Evolutionary conservation across 441 rosid genomes (phyloP).

Genomic region (Gossypium schwendimanii): DNA sequence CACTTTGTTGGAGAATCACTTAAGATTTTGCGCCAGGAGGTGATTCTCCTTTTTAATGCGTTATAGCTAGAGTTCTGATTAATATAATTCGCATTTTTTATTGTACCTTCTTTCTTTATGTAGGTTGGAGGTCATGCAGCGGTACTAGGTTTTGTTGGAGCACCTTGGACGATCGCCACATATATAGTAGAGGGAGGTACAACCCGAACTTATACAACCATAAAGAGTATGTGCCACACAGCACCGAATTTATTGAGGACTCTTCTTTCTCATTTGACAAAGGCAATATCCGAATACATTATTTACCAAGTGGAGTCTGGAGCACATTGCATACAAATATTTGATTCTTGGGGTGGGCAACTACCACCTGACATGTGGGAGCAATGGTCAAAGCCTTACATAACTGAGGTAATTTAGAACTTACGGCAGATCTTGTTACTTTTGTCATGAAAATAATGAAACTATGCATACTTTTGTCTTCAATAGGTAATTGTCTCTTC

Average conservation of each 20-base stretch:
- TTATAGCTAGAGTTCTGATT: conserved; percentile 4
- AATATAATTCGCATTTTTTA: neutral
- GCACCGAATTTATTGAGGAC: conserved; percentile 66
- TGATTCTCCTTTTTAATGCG: conserved; percentile 21
- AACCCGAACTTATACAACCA: conserved; percentile 72
- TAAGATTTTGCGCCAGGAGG: conserved; percentile 67
- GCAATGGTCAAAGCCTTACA: conserved; percentile 83
- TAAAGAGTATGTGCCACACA: conserved; percentile 82
- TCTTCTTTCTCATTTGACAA: conserved; percentile 72
- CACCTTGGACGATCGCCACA: conserved; percentile 93
- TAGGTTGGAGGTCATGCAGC: conserved; percentile 81
- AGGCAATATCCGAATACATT: conserved; percentile 68
- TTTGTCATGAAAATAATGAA: neutral
- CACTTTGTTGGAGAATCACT: conserved; percentile 74
- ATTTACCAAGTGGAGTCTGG: conserved; percentile 86
- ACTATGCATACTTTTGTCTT: neutral
- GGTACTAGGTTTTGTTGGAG: conserved; percentile 84
- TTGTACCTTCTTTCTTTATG: neutral
- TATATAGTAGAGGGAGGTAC: conserved; percentile 89
- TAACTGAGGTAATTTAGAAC: conserved; percentile 51
- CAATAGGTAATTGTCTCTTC: neutral
- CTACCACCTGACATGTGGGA: conserved; percentile 91
- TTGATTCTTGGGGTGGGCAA: conserved; percentile 98
- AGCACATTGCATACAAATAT: conserved; percentile 90
- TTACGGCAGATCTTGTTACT: neutral